Percentiles rank a stretch among this genome's conserved stretches.
Evolutionary conservation across 2,329 filamentous ascomycete species (phyloP).

Genomic region (Fusarium oxysporum): DNA sequence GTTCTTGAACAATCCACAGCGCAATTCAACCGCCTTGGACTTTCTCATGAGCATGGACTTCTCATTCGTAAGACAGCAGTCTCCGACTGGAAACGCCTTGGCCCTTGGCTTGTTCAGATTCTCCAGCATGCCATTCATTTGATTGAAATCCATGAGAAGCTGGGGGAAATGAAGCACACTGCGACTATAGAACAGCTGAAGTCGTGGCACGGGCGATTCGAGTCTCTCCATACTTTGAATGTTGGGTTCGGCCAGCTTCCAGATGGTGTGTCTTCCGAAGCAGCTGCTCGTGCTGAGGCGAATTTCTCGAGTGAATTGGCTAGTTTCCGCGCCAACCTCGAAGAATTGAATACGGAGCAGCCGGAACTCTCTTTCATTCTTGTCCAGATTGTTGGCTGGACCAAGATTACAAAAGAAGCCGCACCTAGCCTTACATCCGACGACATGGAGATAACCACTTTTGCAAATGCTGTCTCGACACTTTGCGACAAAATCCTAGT

Average conservation of each 20-base stretch:
- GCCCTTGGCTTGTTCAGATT: conserved; percentile 76
- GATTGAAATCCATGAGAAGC: conserved; percentile 73
- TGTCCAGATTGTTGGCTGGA: conserved; percentile 75
- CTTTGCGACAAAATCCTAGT: conserved; percentile 83
- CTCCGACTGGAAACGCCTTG: conserved; percentile 44
- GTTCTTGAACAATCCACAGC: conserved; percentile 54
- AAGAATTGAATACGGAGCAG: conserved; percentile 52
- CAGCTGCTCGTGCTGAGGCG: conserved; percentile 49
- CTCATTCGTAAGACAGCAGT: conserved; percentile 33
- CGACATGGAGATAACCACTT: conserved; percentile 51
- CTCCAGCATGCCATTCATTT: conserved; percentile 71
- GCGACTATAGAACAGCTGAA: conserved; percentile 58
- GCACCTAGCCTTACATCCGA: conserved; percentile 11
- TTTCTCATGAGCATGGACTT: conserved; percentile 39
- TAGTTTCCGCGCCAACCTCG: conserved; percentile 56
- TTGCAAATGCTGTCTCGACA: conserved; percentile 70
- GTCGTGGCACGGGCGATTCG: conserved; percentile 63
- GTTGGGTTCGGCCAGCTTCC: conserved; percentile 62
- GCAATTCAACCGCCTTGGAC: conserved; percentile 52
- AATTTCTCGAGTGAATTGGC: conserved; percentile 53
- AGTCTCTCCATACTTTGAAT: conserved; percentile 56
- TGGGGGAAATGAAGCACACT: conserved; percentile 66
- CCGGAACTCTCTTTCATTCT: conserved; percentile 74
- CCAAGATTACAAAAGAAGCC: conserved; percentile 50
- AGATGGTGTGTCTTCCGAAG: conserved; percentile 58